Evolutionary conservation across 305 asterid genomes (phyloP).

Genomic region (Solanum hybrid): DNA sequence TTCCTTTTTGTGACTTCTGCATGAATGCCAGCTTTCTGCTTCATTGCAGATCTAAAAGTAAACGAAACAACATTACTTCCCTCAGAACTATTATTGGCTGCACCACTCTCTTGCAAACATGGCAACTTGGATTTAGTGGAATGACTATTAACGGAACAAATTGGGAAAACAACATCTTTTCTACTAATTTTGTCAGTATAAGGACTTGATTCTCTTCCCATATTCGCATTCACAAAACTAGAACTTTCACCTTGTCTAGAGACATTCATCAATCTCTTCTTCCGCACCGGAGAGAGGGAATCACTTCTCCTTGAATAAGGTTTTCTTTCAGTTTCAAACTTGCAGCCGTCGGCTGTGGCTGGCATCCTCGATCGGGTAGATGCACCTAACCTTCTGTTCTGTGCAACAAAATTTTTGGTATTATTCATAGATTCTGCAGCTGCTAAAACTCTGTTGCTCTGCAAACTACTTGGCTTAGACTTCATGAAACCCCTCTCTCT

Average conservation of each 20-base stretch:
- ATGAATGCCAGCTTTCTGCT: conserved; percentile 24
- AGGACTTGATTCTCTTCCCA: conserved; percentile 12
- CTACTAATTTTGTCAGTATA: conserved; percentile 17
- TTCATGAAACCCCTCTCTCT: conserved; percentile 30
- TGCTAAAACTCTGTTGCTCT: conserved; percentile 17
- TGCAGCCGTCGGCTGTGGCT: conserved; percentile 25
- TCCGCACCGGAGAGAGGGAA: conserved; percentile 39
- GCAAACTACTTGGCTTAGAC: conserved; percentile 25
- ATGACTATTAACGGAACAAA: conserved; percentile 9
- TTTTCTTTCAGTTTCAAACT: conserved; percentile 46
- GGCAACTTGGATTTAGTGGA: conserved; percentile 10
- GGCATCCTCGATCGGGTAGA: conserved; percentile 23
- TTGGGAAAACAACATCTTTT: conserved; percentile 17
- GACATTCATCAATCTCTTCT: conserved; percentile 43
- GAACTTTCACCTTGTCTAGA: conserved; percentile 38
- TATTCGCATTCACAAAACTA: conserved; percentile 14
- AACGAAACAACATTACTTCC: conserved; percentile 27
- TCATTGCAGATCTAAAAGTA: conserved; percentile 40
- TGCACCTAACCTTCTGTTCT: conserved; percentile 21
- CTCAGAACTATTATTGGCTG: conserved; percentile 10
- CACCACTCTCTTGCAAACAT: conserved; percentile 20
- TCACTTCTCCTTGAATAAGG: conserved; percentile 21
- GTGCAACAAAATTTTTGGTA: conserved; percentile 22
- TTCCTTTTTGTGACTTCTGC: conserved; percentile 21
- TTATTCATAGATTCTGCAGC: conserved; percentile 19